A percentile compares a stretch with the other conserved stretches of the same genome.
Evolutionary conservation across 371 early-diverging fungal genomes (phyloP).

Genomic region (Umbelopsis sp.): DNA sequence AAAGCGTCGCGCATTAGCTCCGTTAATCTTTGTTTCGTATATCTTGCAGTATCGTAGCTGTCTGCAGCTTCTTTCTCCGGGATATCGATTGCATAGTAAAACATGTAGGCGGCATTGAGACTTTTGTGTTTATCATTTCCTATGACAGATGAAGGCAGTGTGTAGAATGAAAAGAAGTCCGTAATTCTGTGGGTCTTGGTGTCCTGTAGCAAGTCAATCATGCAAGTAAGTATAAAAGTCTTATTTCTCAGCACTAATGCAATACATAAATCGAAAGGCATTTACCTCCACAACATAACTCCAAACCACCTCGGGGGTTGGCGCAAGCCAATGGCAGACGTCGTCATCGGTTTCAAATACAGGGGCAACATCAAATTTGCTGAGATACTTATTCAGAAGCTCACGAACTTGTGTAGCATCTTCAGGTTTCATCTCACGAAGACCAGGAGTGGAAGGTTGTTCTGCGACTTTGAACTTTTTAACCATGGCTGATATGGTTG

Average conservation of each 20-base stretch:
- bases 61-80: constrained; percentile 37
- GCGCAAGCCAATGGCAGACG: constrained; percentile 91
- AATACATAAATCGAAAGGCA: background rate
- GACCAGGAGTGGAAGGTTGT: constrained; percentile 64
- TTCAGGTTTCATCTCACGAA: constrained; percentile 76
- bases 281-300: constrained; percentile 89
- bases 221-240: background rate
- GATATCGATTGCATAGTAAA: constrained; percentile 85
- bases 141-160: constrained; percentile 88
- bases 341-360: constrained; percentile 80
- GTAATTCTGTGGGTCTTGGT: constrained; percentile 66
- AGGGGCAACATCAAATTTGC: constrained; percentile 73
- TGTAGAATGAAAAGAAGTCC: constrained; percentile 93
- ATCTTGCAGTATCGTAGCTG: constrained; percentile 42
- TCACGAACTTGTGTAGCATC: constrained; percentile 77
- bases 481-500: constrained; percentile 77
- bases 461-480: constrained; percentile 75
- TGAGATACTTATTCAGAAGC: constrained; percentile 76
- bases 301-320: constrained; percentile 84
- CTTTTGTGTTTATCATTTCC: constrained; percentile 73
- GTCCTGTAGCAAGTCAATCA: constrained; percentile 36
- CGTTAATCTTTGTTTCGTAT: constrained; percentile 55
- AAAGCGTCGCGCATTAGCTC: constrained; percentile 76
- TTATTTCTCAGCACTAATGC: background rate
- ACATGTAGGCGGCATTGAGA: constrained; percentile 91